phyloP scores from a whole-genome alignment of 495 filamentous ascomycete species.

The Mycothermus thermophilus region DNA sequence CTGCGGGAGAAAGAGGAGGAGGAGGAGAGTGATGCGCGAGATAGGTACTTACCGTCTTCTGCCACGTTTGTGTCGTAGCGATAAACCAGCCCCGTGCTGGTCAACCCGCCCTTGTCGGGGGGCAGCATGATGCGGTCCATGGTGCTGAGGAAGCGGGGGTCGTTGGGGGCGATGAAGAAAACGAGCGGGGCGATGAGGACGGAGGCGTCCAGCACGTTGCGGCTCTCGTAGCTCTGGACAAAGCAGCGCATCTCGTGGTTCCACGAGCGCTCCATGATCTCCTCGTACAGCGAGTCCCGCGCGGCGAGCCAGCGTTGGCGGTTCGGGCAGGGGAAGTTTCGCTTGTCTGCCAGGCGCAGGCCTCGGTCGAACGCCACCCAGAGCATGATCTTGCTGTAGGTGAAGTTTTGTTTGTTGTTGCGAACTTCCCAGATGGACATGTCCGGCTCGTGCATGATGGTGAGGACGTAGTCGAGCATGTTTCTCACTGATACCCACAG shows the following conservation, averaged over 20 bases:
- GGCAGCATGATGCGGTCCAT: conserved; percentile 51
- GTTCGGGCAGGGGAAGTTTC: conserved; percentile 55
- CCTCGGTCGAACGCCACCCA: conserved; percentile 66
- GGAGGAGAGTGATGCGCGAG: too few relatives aligned
- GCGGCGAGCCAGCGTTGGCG: conserved; percentile 45
- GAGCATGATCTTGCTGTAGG: conserved; percentile 61
- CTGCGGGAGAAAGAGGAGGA: background rate
- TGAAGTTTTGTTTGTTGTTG: conserved; percentile 56
- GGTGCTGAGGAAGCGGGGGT: conserved; percentile 55
- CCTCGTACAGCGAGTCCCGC: conserved; percentile 53
- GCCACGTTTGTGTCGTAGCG: conserved; percentile 51
- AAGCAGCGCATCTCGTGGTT: conserved; percentile 50
- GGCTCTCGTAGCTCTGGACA: conserved; percentile 56
- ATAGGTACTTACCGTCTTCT: conserved; percentile 44
- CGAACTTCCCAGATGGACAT: conserved; percentile 73
- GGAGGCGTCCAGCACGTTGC: conserved; percentile 52
- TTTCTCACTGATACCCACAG: conserved; percentile 35
- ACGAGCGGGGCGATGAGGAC: conserved; percentile 60
- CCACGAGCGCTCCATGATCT: conserved; percentile 57
- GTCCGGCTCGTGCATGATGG: conserved; percentile 44
- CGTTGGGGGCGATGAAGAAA: conserved; percentile 61
- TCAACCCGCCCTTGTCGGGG: conserved; percentile 58
- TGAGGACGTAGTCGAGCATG: conserved; percentile 37
- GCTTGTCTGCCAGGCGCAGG: conserved; percentile 54
- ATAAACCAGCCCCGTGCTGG: conserved; percentile 56